These are phyloP conservation scores for Phytophthora ramorum DNA, from an alignment of 352 stramenopile species.

Conservation along the genomic window DNA sequence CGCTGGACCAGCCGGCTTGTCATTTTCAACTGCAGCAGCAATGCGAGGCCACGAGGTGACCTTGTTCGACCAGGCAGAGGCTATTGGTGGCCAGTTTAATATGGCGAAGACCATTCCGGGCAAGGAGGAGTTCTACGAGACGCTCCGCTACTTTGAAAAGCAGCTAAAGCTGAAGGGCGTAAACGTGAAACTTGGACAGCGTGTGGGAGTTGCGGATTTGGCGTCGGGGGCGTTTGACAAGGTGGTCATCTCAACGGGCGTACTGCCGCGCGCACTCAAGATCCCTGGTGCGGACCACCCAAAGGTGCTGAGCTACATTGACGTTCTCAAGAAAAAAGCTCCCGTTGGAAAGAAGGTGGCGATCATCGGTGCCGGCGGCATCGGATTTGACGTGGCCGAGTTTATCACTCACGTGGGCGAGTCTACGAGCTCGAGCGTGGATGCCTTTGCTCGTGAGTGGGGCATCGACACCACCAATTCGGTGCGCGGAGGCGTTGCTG, in stretches of 20 bases:
- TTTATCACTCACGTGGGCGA: conserved; percentile 90
- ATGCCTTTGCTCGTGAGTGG: conserved; percentile 95
- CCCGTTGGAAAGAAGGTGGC: conserved; percentile 93
- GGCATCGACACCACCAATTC: conserved; percentile 91
- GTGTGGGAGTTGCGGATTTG: conserved; percentile 61
- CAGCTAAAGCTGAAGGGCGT: conserved; percentile 89
- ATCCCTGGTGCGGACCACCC: conserved; percentile 91
- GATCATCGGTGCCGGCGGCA: conserved; percentile 96
- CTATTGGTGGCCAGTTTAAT: conserved; percentile 96
- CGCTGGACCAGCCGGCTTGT: conserved; percentile 94
- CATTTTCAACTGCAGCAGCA: conserved; percentile 89
- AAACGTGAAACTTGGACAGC: conserved; percentile 76
- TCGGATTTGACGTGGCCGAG: conserved; percentile 98
- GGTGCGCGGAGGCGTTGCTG: conserved; percentile 84
- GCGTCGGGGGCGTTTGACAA: conserved; percentile 79
- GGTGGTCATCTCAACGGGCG: conserved; percentile 96
- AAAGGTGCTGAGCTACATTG: conserved; percentile 95
- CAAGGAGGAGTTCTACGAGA: conserved; percentile 98
- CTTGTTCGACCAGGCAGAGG: conserved; percentile 91
- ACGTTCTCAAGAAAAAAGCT: conserved; percentile 93
- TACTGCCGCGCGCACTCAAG: conserved; percentile 89
- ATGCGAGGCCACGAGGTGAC: conserved; percentile 93
- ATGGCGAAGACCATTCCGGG: conserved; percentile 97
- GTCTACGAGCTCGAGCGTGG: conserved; percentile 71
- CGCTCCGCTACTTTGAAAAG: conserved; percentile 94